Base-by-base conservation (phyloP, 2,329 filamentous ascomycete genomes). In the Keithomyces neogunnii region DNA sequence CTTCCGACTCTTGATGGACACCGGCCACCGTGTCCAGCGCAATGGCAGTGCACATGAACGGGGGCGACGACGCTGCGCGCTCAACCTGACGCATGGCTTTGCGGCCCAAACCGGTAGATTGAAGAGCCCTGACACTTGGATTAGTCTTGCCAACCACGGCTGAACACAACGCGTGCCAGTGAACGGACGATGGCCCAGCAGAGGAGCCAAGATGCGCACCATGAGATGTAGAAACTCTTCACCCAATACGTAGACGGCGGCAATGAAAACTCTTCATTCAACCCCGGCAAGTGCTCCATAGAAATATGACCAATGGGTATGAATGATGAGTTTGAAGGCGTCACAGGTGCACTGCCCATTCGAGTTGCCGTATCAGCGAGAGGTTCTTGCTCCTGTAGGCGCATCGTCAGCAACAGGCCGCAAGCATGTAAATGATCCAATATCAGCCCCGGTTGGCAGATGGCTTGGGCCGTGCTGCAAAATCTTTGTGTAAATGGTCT, bases 301-400 rank as follows among this genome's bases (percentile, higher is more conserved):
- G 65, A 67, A 19, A 71, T 61, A 58, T 73, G 71, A 9, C 71
- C 70, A 47, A 73, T 61, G n/a, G 71, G 69, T 4, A 60, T 51
- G 56, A 72, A 72, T 31, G 52, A 45, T 13, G 49, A 53, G 13
- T 52, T 52, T 19, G 63, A 68, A 30, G 69, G 64, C 11, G 60
- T 56, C 36, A 67, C 57, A 31, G 56, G 56, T 2, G 58, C 51
- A 3, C 60, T 58, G 36, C 36, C 36, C 36, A 35, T 39, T n/a
- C 7, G 4, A 5, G 54, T 47, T 35, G 68, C 65, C 6, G 66
- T 67, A 55, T 73, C 70, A n/a, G 45, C 55, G 32, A 73, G 60
- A 7, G 60, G 54, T 4, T 57, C 54, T 26, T 57, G 53, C 58
- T 72, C 69, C 68, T 65, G 3, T 2, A 32, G 40, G 28, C 43